Base-by-base conservation (phyloP, 257 asterid species). In the Rubia yunnanensis region DNA sequence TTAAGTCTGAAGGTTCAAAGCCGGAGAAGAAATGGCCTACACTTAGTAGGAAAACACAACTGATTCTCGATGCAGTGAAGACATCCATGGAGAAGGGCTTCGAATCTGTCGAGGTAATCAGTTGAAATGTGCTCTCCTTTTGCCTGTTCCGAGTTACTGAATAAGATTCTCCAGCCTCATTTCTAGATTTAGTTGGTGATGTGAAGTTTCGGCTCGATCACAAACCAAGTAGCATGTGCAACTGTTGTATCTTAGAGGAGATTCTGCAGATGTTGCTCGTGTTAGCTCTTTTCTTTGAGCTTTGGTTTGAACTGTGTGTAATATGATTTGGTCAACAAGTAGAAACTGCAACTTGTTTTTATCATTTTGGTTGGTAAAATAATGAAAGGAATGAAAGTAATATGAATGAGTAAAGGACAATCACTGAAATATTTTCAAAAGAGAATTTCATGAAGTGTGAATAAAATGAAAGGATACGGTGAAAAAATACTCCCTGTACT, bases 41-140 rank as follows among this genome's bases (percentile, higher is more conserved):
- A 49, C 55, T 83, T 10, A 86, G 92, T 56, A 70, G 94, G 72
- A 83, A 89, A 72, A 89, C 96, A 6, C 85, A 87, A 41, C 72
- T 79, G 28, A 78, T 89, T 60, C 31, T 89, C 65, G 95, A 86
- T 73, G 94, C 92, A 3, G 88, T 89, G 50, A 83, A 73, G 81
- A 75, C 81, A 18, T 86, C 94, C 0, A 85, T 87, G 15, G 88
- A 83, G 6, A 82, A 65, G 66, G 96, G 82, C 6, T 80, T 76
- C 32, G 71, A 79, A 73, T 57, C 83, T 18, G 75, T 85, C 60
- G 85, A 83, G 60, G 72, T 88, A 5, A 15, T 68, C 48, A 7
- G 50, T 54, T 73, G 59, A 64, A 18, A 31, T 17, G 17, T 30
- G 15, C 10, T 11, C 22, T 10, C 2, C 18, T 11, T 3, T 11